Conservation (phyloP, 768 basidiomycete species). For the Hericium coralloides region DNA sequence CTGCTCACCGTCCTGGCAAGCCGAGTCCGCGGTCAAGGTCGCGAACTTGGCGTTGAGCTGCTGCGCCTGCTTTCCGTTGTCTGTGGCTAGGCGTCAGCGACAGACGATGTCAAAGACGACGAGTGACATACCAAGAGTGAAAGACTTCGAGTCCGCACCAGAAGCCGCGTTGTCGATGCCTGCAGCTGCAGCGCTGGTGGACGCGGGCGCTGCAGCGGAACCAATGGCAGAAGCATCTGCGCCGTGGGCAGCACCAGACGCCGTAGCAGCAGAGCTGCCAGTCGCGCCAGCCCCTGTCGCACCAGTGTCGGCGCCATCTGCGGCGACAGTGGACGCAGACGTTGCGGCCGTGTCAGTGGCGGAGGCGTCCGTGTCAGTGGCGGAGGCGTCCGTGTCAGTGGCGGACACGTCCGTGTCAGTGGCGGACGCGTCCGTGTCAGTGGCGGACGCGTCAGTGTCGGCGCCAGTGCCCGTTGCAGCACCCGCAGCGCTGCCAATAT, state of each 20-base stretch:
- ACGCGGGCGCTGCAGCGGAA: neutral
- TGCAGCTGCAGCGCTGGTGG: neutral
- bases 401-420: too few species aligned
- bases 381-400: neutral
- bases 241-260: neutral
- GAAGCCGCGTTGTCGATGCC: neutral
- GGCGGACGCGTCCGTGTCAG: too few species aligned
- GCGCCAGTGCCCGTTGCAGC: neutral
- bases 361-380: neutral
- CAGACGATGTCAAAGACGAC: neutral
- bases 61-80: conserved; percentile 27
- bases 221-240: neutral
- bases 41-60: conserved; percentile 24
- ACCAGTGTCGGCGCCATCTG: neutral
- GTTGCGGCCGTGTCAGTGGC: neutral
- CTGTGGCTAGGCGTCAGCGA: conserved; percentile 13
- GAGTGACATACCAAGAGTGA: conserved; percentile 6
- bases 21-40: conserved; percentile 16
- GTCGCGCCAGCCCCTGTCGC: neutral
- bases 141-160: conserved; percentile 3
- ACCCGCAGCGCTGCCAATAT: neutral
- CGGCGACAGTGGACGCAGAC: neutral
- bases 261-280: neutral
- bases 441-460: neutral
- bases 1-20: conserved; percentile 17